Percentiles rank a stretch among this genome's conserved stretches.
phyloP scores from a whole-genome alignment of 371 early-diverging fungal species.

The Rhizomucor pusillus region DNA sequence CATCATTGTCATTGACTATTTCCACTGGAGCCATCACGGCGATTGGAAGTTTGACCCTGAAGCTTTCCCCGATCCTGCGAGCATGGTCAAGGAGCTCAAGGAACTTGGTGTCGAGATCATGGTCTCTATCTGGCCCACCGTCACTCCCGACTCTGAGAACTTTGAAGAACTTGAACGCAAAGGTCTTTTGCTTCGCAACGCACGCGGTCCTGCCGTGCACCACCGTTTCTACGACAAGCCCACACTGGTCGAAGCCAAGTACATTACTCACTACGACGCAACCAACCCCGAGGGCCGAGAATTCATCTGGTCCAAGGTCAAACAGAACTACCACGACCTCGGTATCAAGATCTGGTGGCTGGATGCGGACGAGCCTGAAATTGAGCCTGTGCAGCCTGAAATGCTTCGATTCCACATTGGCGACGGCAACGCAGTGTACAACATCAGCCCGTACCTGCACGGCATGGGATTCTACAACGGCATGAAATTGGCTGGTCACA shows the following conservation, averaged over 20 bases:
- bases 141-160: constrained; percentile 14
- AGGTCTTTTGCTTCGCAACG: constrained; percentile 14
- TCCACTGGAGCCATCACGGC: constrained; percentile 14
- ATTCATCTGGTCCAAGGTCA: constrained; percentile 16
- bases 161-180: constrained; percentile 13
- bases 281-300: constrained; percentile 17
- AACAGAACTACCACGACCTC: constrained; percentile 13
- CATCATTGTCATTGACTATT: constrained; percentile 16
- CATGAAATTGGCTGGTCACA: constrained; percentile 9
- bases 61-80: constrained; percentile 8
- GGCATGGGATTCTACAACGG: constrained; percentile 17
- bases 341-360: constrained; percentile 19
- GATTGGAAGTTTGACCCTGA: constrained; percentile 15
- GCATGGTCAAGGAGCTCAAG: constrained; percentile 14
- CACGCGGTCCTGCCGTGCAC: constrained; percentile 11
- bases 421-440: constrained; percentile 11
- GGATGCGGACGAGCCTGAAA: constrained; percentile 13
- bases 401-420: constrained; percentile 18
- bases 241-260: constrained; percentile 6
- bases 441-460: constrained; percentile 12
- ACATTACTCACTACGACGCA: constrained; percentile 17
- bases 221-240: constrained; percentile 16
- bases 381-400: constrained; percentile 15
- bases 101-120: constrained; percentile 8
- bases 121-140: constrained; percentile 16